Evolutionary conservation across 345 rosid genomes (phyloP).

Genomic region (Kandelia obovata): DNA sequence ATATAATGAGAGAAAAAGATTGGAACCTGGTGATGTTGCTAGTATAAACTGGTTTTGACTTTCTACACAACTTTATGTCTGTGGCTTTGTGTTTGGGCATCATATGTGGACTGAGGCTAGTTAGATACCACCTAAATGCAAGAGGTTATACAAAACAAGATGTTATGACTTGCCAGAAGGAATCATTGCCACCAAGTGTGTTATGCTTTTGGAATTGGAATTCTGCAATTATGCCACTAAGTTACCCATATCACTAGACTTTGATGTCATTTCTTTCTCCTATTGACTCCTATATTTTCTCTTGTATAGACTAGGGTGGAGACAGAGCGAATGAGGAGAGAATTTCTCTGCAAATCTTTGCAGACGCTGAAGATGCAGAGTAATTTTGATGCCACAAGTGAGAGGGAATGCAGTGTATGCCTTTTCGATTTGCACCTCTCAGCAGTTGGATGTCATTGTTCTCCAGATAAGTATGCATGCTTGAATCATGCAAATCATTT

Average conservation of each 20-base stretch:
- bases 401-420: slow-evolving; percentile 90
- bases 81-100: too few relatives aligned
- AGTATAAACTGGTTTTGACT: too few relatives aligned
- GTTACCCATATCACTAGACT: not conserved
- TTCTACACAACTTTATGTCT: too few relatives aligned
- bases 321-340: slow-evolving; percentile 68
- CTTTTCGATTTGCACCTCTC: slow-evolving; percentile 95
- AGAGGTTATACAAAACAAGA: too few relatives aligned
- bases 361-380: slow-evolving; percentile 82
- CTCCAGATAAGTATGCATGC: slow-evolving; percentile 86
- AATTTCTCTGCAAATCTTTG: slow-evolving; percentile 49
- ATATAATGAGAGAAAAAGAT: too few relatives aligned
- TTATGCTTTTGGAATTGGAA: not conserved
- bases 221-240: not conserved
- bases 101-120: too few relatives aligned
- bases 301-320: slow-evolving; percentile 66
- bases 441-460: slow-evolving; percentile 90
- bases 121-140: not conserved
- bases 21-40: too few relatives aligned
- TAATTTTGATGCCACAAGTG: slow-evolving; percentile 78
- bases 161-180: too few relatives aligned
- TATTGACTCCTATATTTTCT: slow-evolving; percentile 18
- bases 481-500: slow-evolving; percentile 82
- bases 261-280: slow-evolving; percentile 7
- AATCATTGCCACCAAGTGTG: too few relatives aligned